A percentile compares a stretch with the other conserved stretches of the same genome.
Conservation (phyloP, 345 rosid genomes). For the Dovyalis caffra region DNA sequence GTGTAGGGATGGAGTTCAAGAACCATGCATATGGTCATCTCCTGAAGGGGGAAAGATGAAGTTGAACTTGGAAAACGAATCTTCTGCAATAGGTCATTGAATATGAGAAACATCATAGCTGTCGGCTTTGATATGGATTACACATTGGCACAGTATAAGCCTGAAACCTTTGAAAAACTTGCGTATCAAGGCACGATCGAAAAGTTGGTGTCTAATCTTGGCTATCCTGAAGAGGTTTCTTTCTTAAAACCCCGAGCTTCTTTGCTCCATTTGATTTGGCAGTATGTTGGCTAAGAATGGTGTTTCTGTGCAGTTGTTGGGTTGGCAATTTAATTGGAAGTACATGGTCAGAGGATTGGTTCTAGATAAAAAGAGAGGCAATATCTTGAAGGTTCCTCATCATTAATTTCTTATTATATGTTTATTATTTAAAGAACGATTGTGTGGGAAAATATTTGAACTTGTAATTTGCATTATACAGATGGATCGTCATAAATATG, state of each 20-base stretch:
- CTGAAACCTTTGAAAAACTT: slow-evolving; percentile 94
- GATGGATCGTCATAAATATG: slow-evolving; percentile 99
- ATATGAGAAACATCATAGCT: slow-evolving; percentile 88
- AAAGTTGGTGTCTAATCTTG: slow-evolving; percentile 84
- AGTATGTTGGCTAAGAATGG: slow-evolving; percentile 6
- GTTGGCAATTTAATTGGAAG: slow-evolving; percentile 86
- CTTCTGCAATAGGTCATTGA: slow-evolving; percentile 91
- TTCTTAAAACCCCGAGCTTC: neutral
- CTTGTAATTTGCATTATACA: slow-evolving; percentile 30
- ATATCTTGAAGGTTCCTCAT: slow-evolving; percentile 74
- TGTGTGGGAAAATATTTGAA: neutral
- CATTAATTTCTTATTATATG: neutral
- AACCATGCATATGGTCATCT: slow-evolving; percentile 64
- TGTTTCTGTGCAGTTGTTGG: slow-evolving; percentile 54
- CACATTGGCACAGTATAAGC: slow-evolving; percentile 93
- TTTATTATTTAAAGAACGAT: neutral
- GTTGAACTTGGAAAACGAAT: slow-evolving; percentile 70
- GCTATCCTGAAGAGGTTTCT: slow-evolving; percentile 85
- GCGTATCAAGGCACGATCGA: slow-evolving; percentile 84
- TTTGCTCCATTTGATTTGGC: neutral
- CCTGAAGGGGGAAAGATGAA: slow-evolving; percentile 47
- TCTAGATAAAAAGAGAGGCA: slow-evolving; percentile 94
- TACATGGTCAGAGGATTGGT: slow-evolving; percentile 99
- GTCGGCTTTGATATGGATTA: slow-evolving; percentile 99
- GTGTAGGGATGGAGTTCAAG: slow-evolving; percentile 34